Conservation (phyloP, 108 stramenopile species). For the Ochromonas danica region DNA sequence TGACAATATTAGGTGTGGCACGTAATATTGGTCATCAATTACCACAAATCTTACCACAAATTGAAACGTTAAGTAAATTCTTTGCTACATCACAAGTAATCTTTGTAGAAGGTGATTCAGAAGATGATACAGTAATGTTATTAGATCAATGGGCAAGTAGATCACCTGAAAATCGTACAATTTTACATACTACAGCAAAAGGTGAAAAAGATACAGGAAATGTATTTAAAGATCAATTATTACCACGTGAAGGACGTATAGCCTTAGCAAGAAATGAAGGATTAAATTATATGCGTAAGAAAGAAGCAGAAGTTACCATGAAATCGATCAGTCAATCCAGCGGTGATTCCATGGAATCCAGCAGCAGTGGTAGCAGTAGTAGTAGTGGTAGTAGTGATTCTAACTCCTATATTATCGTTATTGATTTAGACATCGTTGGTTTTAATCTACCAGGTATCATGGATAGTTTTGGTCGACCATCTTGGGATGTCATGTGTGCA, state of each 20-base stretch:
- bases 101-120: neutral
- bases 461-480: neutral
- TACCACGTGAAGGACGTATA: conserved; percentile 11
- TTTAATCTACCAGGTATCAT: neutral
- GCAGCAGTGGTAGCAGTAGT: no score
- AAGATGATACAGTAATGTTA: neutral
- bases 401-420: neutral
- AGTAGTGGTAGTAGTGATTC: no score
- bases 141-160: neutral
- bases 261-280: neutral
- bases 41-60: neutral
- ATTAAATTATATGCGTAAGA: neutral
- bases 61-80: neutral
- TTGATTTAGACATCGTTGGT: conserved; percentile 8
- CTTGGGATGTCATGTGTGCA: conserved; percentile 4
- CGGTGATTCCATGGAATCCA: no score
- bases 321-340: no score
- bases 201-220: neutral
- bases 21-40: neutral
- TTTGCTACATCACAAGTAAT: neutral
- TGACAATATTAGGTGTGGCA: neutral
- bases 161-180: neutral
- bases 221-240: neutral
- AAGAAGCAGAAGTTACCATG: no score
- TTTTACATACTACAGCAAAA: conserved; percentile 3